Conservation (phyloP, 371 early-diverging fungal species). For the Capniomyces stellatus region DNA sequence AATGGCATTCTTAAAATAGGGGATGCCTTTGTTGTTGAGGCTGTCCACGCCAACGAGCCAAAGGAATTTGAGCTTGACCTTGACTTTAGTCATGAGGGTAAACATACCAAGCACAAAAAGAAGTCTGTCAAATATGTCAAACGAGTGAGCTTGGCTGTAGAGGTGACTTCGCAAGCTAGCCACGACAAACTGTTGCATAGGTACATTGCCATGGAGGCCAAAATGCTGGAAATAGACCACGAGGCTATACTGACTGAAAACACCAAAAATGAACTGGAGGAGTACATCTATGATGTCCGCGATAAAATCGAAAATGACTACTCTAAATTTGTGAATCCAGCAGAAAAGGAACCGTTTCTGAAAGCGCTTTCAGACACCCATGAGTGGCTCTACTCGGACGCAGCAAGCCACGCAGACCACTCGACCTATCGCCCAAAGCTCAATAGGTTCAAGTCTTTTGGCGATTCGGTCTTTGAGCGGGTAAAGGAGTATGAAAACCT, state of each 20-base stretch:
- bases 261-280: conserved; percentile 87
- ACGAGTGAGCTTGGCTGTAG: conserved; percentile 52
- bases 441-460: conserved; percentile 48
- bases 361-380: conserved; percentile 56
- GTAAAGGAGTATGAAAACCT: conserved; percentile 70
- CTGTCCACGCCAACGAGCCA: conserved; percentile 16
- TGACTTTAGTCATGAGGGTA: too few relatives aligned
- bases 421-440: conserved; percentile 73
- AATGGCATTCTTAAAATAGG: conserved; percentile 69
- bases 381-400: conserved; percentile 96
- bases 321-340: conserved; percentile 52
- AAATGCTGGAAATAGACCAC: conserved; percentile 71
- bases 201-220: conserved; percentile 58
- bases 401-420: conserved; percentile 72
- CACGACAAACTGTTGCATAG: conserved; percentile 33
- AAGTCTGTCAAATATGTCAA: conserved; percentile 56
- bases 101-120: conserved; percentile 41
- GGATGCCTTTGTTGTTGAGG: conserved; percentile 55
- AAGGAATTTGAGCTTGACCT: conserved; percentile 30
- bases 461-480: conserved; percentile 65
- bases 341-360: conserved; percentile 48
- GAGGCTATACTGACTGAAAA: conserved; percentile 85
- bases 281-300: conserved; percentile 94
- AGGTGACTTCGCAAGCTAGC: conserved; percentile 37
- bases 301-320: conserved; percentile 61